These are phyloP conservation scores for Coleophoma cylindrospora DNA, from an alignment of 2,329 filamentous ascomycete genomes.

Conservation along the genomic window DNA sequence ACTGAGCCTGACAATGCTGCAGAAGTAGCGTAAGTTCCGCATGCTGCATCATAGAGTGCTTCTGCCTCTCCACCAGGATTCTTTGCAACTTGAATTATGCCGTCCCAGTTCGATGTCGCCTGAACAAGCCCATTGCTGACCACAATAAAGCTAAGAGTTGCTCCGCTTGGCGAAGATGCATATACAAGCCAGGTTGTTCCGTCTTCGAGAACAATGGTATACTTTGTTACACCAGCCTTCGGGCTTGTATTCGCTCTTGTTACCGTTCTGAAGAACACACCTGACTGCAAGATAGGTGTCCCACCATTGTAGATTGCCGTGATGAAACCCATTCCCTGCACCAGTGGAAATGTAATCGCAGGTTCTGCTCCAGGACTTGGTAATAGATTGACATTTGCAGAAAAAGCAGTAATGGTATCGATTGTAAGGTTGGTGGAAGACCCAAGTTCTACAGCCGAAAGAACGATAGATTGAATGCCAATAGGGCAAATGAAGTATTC, in stretches of 20 bases:
- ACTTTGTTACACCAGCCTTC: constrained; percentile 68
- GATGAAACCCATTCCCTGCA: constrained; percentile 86
- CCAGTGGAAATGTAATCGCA: constrained; percentile 70
- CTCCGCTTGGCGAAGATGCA: constrained; percentile 53
- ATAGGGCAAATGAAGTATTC: constrained; percentile 77
- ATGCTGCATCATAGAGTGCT: constrained; percentile 66
- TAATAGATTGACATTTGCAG: constrained; percentile 62
- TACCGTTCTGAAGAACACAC: constrained; percentile 68
- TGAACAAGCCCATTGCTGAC: constrained; percentile 60
- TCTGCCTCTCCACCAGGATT: constrained; percentile 59
- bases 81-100: constrained; percentile 80
- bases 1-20: constrained; percentile 60
- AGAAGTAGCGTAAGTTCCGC: constrained; percentile 67
- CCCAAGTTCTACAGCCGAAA: constrained; percentile 74
- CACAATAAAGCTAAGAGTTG: constrained; percentile 62
- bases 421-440: constrained; percentile 49
- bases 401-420: constrained; percentile 52
- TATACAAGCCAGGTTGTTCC: constrained; percentile 77
- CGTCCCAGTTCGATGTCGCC: constrained; percentile 65
- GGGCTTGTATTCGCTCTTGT: constrained; percentile 50
- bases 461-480: constrained; percentile 72
- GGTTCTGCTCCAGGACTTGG: constrained; percentile 46
- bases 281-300: constrained; percentile 69
- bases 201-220: constrained; percentile 67
- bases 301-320: constrained; percentile 70